Evolutionary conservation across 371 early-diverging fungal genomes (phyloP), one percentile per base, ranked within the genome.

Genomic region (Basidiobolus meristosporus): DNA sequence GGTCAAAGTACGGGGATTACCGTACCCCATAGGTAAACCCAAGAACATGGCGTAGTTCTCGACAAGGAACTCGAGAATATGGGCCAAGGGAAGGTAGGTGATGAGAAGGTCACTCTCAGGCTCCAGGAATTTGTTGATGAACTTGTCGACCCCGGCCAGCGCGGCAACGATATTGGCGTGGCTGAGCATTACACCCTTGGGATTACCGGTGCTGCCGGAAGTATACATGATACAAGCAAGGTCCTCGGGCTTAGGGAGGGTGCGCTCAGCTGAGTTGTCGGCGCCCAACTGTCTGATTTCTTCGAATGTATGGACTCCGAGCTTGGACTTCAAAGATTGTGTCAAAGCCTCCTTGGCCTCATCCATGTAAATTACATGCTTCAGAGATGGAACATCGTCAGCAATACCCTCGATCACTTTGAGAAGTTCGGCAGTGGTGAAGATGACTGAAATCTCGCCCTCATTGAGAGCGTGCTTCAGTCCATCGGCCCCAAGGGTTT

Each of bases 191-290:
- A 89, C 85, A 45, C 91, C 93, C 61, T 90, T 93, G 31, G 91
- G 83, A 41, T 61, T 66, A 28, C 98, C 98, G 4, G 88, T 84
- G 1, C 86, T 82, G 32, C 96, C 98, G 31, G 88, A 88, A 17
- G 98, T 93, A 58, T 96, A 98, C 72, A 90, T 87, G 55, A 98
- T 82, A 59, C 90, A 75, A 50, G 89, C 84, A 36, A 79, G 47
- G 47, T 85, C 85, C 38, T 84, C 77, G 21, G 70, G 60, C 16
- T 61, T 68, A 11, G 91, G 82, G 11, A 68, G 63, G n/a, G n/a
- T n/a, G n/a, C n/a, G n/a, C n/a, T n/a, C n/a, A n/a, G n/a, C n/a
- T n/a, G n/a, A n/a, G n/a, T n/a, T n/a, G n/a, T n/a, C n/a, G n/a
- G n/a, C n/a, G n/a, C n/a, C n/a, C n/a, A n/a, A n/a, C n/a, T n/a